A percentile compares a stretch with the other conserved stretches of the same genome.
Evolutionary conservation across 495 filamentous ascomycete species (phyloP).

Genomic region (Penicillium canescens): DNA sequence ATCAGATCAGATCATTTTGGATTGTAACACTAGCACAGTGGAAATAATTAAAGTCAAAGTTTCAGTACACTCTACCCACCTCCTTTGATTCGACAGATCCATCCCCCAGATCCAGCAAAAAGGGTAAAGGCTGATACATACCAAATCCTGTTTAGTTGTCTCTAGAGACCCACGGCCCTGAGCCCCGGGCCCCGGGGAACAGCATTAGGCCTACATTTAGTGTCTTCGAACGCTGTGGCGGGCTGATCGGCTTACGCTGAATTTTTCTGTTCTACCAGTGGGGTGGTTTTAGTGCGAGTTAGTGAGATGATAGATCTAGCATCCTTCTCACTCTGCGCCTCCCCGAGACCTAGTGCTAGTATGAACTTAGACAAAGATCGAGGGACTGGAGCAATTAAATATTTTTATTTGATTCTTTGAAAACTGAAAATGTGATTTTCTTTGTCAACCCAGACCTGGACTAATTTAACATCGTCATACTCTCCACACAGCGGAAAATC

Average conservation of each 20-base stretch:
- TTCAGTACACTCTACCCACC: neutral
- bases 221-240: conserved; percentile 30
- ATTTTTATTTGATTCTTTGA: neutral
- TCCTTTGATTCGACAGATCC: conserved; percentile 19
- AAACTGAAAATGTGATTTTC: neutral
- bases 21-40: neutral
- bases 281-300: conserved; percentile 43
- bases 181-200: conserved; percentile 44
- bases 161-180: conserved; percentile 35
- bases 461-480: conserved; percentile 3
- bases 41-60: neutral
- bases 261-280: conserved; percentile 25
- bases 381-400: neutral
- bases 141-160: conserved; percentile 14
- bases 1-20: conserved; percentile 18
- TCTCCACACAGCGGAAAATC: conserved; percentile 11
- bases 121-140: conserved; percentile 12
- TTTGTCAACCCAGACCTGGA: neutral
- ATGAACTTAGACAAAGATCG: conserved; percentile 2
- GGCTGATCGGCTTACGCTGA: conserved; percentile 33
- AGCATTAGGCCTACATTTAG: conserved; percentile 27
- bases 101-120: conserved; percentile 16
- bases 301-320: conserved; percentile 50
- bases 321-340: conserved; percentile 23
- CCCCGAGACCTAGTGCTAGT: conserved; percentile 12